A percentile compares a stretch with the other conserved stretches of the same genome.
These are phyloP conservation scores for Phytopythium kandeliae DNA, from an alignment of 352 stramenopile species.

Conservation along the genomic window DNA sequence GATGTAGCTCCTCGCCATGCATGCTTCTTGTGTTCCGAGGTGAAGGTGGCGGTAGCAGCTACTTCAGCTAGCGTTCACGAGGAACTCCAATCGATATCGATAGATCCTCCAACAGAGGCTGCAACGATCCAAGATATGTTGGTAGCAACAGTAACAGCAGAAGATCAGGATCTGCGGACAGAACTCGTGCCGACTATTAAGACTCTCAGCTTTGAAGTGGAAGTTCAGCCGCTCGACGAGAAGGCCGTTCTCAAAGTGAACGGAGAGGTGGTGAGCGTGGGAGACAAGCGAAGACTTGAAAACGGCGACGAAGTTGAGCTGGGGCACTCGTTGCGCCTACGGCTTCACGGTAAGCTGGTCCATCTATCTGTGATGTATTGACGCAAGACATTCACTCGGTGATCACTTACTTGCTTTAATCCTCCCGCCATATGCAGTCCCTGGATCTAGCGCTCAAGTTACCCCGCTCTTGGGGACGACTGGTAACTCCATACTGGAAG, in stretches of 20 bases:
- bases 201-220: constrained; percentile 5
- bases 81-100: not conserved
- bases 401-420: not conserved
- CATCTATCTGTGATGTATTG: not conserved
- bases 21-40: constrained; percentile 1
- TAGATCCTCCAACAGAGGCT: not conserved
- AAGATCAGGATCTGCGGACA: not conserved
- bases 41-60: not conserved
- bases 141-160: not conserved
- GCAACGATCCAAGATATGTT: not conserved
- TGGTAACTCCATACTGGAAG: too few relatives aligned
- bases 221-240: constrained; percentile 27
- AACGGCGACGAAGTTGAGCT: constrained; percentile 48
- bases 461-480: not conserved
- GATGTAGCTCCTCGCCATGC: constrained; percentile 2
- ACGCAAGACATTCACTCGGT: not conserved
- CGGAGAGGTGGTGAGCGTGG: constrained; percentile 14
- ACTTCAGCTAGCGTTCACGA: not conserved
- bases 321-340: constrained; percentile 31
- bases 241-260: constrained; percentile 37
- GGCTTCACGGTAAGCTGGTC: constrained; percentile 33
- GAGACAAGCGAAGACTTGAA: constrained; percentile 16
- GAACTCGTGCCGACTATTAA: not conserved
- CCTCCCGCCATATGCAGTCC: not conserved
- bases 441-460: not conserved